Percentiles rank a stretch among this genome's conserved stretches.
These are phyloP conservation scores for Micractinium sp. DNA, from an alignment of 139 green algal species.

Conservation along the genomic window DNA sequence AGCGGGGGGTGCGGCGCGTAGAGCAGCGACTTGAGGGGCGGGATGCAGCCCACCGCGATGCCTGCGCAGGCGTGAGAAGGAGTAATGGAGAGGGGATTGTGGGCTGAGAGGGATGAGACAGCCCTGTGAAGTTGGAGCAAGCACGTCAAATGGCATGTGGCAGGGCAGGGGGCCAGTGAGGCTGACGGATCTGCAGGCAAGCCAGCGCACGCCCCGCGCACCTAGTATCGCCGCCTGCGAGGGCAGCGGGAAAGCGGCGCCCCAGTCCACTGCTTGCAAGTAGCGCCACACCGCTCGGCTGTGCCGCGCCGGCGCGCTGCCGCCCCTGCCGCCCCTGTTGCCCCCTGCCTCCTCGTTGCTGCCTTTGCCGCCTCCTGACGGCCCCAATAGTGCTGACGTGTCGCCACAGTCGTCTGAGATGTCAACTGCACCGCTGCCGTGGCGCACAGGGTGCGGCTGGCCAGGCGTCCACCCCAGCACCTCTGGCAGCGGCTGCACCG, in stretches of 20 bases:
- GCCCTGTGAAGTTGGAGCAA: background rate
- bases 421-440: background rate
- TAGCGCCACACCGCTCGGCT: background rate
- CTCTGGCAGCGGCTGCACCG: background rate
- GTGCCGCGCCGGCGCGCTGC: background rate
- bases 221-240: constrained; percentile 39
- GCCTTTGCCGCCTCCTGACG: background rate
- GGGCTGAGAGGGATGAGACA: too few species aligned
- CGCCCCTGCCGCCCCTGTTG: too few species aligned
- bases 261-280: constrained; percentile 34
- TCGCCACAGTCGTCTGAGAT: background rate
- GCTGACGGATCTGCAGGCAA: background rate
- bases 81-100: background rate
- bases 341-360: background rate
- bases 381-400: background rate
- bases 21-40: constrained; percentile 42
- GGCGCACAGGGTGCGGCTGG: background rate
- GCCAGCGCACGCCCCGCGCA: background rate
- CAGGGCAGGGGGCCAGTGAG: background rate
- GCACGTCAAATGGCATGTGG: background rate
- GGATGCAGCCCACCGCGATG: constrained; percentile 54
- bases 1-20: constrained; percentile 46
- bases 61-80: background rate
- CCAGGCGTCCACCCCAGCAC: background rate
- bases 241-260: constrained; percentile 32